A percentile compares a stretch with the other conserved stretches of the same genome.
phyloP scores from a whole-genome alignment of 805 yeast genomes.

The Tetrapisispora nanseiensis region DNA sequence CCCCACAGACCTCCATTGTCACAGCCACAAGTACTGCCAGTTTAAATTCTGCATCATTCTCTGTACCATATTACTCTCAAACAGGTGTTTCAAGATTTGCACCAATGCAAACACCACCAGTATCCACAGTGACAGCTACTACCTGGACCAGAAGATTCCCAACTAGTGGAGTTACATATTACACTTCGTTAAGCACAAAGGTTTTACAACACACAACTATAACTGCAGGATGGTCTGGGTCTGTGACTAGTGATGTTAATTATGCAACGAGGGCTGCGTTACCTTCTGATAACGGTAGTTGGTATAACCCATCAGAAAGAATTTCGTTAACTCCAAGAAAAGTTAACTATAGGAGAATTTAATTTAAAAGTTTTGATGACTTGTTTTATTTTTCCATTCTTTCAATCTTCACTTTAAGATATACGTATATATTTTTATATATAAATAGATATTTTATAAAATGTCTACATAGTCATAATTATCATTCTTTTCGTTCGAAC shows the following conservation, averaged over 20 bases:
- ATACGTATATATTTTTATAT: no score
- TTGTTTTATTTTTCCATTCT: no score
- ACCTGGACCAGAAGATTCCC: conserved; percentile 59
- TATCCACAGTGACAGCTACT: conserved; percentile 52
- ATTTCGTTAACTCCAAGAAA: conserved; percentile 29
- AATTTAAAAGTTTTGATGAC: no score
- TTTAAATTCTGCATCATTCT: conserved; percentile 42
- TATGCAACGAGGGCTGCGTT: conserved; percentile 62
- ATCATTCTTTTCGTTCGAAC: conserved; percentile 1
- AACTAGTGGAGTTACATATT: conserved; percentile 58
- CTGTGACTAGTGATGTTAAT: conserved; percentile 53
- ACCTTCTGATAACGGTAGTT: conserved; percentile 50
- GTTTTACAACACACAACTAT: conserved; percentile 46
- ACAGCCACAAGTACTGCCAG: conserved; percentile 34
- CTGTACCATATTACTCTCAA: conserved; percentile 66
- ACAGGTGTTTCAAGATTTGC: conserved; percentile 75
- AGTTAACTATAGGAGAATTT: conserved; percentile 11
- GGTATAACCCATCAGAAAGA: conserved; percentile 54
- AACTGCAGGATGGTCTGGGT: conserved; percentile 80
- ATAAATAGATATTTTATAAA: neutral
- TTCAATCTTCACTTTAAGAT: neutral
- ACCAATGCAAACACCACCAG: conserved; percentile 91
- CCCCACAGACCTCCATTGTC: conserved; percentile 27
- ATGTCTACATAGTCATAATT: neutral
- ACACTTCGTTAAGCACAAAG: conserved; percentile 33